phyloP scores from a whole-genome alignment of 2,329 filamentous ascomycete species.

The Fusarium anthophilum region DNA sequence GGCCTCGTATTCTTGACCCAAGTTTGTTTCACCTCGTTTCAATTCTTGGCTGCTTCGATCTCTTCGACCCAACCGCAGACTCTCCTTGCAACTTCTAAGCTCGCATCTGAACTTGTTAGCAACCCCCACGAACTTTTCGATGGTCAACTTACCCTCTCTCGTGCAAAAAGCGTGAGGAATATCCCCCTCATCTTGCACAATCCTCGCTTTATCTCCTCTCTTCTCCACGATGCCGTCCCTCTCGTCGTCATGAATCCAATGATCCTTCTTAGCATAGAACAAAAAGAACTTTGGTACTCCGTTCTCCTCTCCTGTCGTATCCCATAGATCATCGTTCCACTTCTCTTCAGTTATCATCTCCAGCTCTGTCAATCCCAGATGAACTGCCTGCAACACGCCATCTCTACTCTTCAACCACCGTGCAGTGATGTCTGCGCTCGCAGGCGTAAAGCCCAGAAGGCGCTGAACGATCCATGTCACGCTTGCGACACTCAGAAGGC shows the following conservation, averaged over 20 bases:
- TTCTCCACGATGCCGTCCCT: constrained; percentile 65
- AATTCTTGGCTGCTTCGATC: constrained; percentile 13
- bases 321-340: constrained; percentile 70
- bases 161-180: constrained; percentile 70
- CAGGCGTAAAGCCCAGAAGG: constrained; percentile 58
- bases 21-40: not conserved
- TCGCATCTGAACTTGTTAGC: constrained; percentile 23
- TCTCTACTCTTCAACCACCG: constrained; percentile 65
- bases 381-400: constrained; percentile 68
- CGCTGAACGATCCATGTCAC: constrained; percentile 56
- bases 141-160: constrained; percentile 46
- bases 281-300: constrained; percentile 63
- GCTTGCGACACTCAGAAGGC: constrained; percentile 50
- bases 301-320: constrained; percentile 41
- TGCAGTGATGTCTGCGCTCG: constrained; percentile 60
- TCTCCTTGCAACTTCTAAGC: constrained; percentile 28
- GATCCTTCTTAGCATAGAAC: constrained; percentile 68
- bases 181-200: constrained; percentile 64
- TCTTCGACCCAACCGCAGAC: constrained; percentile 28
- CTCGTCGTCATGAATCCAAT: constrained; percentile 68
- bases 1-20: not conserved
- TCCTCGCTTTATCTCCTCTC: constrained; percentile 54
- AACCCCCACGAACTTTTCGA: not conserved
- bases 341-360: constrained; percentile 64
- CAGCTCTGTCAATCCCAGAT: constrained; percentile 69